Percentiles rank a stretch among this genome's conserved stretches.
Evolutionary conservation across 306 rosid genomes (phyloP).

Genomic region (Cyclanthera cordifolia): DNA sequence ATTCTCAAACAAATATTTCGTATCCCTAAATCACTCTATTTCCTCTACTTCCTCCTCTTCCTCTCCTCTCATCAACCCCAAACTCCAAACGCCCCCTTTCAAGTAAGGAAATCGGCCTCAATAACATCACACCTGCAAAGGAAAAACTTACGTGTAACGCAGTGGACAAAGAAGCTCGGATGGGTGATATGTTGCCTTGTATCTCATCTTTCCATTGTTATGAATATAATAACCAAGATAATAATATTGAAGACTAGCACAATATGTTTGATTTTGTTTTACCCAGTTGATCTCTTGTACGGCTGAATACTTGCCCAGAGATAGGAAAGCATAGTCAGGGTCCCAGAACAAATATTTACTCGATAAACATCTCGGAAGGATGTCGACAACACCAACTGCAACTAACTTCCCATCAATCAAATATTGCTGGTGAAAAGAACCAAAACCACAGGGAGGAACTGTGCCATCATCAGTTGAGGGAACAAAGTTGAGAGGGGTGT

Average conservation of each 20-base stretch:
- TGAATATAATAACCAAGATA: slow-evolving; percentile 96
- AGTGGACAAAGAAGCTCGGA: slow-evolving; percentile 91
- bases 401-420: slow-evolving; percentile 63
- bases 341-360: slow-evolving; percentile 98
- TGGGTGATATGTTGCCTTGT: slow-evolving; percentile 80
- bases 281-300: slow-evolving; percentile 85
- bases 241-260: slow-evolving; percentile 72
- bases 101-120: background rate
- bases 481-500: slow-evolving; percentile 58
- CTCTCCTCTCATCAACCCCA: too few relatives aligned
- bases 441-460: slow-evolving; percentile 84
- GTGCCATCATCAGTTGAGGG: slow-evolving; percentile 54
- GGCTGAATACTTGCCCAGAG: slow-evolving; percentile 89
- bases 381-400: slow-evolving; percentile 84
- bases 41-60: too few relatives aligned
- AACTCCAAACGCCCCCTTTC: too few relatives aligned
- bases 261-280: slow-evolving; percentile 63
- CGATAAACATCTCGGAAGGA: slow-evolving; percentile 86
- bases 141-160: slow-evolving; percentile 65
- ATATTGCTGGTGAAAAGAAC: slow-evolving; percentile 97
- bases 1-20: too few relatives aligned
- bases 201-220: slow-evolving; percentile 88
- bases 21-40: too few relatives aligned
- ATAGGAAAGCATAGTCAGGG: slow-evolving; percentile 83
- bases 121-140: background rate